A percentile compares a stretch with the other conserved stretches of the same genome.
phyloP scores from a whole-genome alignment of 441 rosid species.

The Eruca vesicaria region DNA sequence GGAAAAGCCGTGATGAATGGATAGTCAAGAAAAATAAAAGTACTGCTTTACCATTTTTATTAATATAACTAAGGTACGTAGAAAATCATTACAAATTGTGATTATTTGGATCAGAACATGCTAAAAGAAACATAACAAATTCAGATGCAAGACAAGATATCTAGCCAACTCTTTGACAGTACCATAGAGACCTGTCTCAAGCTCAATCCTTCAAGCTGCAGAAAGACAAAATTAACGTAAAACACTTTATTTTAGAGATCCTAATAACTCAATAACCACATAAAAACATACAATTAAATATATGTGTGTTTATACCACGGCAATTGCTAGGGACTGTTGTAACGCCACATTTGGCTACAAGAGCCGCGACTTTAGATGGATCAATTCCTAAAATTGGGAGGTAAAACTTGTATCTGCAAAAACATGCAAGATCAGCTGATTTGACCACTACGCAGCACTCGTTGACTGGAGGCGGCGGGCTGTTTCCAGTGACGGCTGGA shows the following conservation, averaged over 20 bases:
- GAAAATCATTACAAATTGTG: not conserved
- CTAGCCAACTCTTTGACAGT: not conserved
- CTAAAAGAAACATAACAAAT: not conserved
- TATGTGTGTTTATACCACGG: constrained; percentile 13
- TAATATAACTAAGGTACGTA: not conserved
- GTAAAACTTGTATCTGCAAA: constrained; percentile 44
- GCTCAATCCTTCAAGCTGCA: constrained; percentile 22
- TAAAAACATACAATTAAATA: not conserved
- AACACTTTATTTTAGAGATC: not conserved
- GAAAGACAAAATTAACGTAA: constrained; percentile 1
- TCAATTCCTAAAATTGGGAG: constrained; percentile 46
- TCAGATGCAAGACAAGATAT: constrained; percentile 1
- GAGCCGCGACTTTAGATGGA: constrained; percentile 43
- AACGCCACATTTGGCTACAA: constrained; percentile 47
- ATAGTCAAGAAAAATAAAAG: not conserved
- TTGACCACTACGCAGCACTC: constrained; percentile 46
- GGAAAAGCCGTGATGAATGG: not conserved
- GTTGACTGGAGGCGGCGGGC: constrained; percentile 43
- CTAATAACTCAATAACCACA: not conserved
- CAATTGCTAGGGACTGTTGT: constrained; percentile 38
- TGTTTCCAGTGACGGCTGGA: constrained; percentile 46
- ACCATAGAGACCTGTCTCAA: not conserved
- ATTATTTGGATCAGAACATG: constrained; percentile 13
- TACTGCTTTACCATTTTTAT: not conserved
- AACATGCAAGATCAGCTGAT: constrained; percentile 41